Percentiles rank a stretch among this genome's conserved stretches.
Conservation (phyloP, 139 green algal species). For the Zygnema circumcarinatum region DNA sequence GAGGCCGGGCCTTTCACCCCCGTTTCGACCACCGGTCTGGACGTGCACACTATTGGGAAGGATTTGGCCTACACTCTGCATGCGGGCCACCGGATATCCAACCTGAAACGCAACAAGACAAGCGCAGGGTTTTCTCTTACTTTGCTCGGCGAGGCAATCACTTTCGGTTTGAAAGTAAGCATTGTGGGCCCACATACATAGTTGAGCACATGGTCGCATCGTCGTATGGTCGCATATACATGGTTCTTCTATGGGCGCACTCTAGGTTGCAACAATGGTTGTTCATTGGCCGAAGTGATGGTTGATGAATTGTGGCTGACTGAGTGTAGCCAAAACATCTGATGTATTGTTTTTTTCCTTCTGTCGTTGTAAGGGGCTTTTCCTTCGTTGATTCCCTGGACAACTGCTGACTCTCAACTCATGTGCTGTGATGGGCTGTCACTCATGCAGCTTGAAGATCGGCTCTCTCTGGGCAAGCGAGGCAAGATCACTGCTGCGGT, state of each 20-base stretch:
- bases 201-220: not conserved
- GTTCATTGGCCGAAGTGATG: conserved; percentile 8
- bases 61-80: conserved; percentile 77
- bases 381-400: too few relatives aligned
- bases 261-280: not conserved
- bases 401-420: too few relatives aligned
- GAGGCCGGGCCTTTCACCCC: conserved; percentile 34
- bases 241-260: not conserved
- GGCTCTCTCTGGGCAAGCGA: not conserved
- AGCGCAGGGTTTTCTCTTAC: conserved; percentile 51
- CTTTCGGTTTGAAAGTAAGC: conserved; percentile 55
- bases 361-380: too few relatives aligned
- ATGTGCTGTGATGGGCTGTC: not conserved
- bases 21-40: conserved; percentile 68
- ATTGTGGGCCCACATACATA: not conserved
- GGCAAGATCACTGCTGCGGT: conserved; percentile 62
- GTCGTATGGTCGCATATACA: conserved; percentile 5
- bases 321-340: too few relatives aligned
- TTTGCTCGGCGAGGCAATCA: conserved; percentile 45
- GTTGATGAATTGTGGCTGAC: too few relatives aligned
- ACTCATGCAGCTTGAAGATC: not conserved
- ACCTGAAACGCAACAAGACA: conserved; percentile 61
- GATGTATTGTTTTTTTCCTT: too few relatives aligned
- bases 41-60: conserved; percentile 75
- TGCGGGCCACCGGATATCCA: conserved; percentile 71